A percentile compares a stretch with the other conserved stretches of the same genome.
Evolutionary conservation across 192 early-diverging fungal species (phyloP).

Genomic region (Backusella parvicylindrica): DNA sequence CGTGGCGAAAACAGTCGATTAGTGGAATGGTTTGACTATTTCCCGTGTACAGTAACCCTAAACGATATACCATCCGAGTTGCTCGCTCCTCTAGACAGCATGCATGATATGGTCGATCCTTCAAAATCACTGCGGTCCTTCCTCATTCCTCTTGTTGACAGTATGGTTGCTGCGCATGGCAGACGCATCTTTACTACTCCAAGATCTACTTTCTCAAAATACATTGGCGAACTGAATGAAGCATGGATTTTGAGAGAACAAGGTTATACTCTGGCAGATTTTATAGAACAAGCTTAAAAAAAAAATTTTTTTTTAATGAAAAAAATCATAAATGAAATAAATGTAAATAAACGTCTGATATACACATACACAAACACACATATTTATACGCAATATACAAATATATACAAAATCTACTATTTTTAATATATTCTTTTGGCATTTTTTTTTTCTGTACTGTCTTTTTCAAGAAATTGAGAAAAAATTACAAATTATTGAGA

Average conservation of each 20-base stretch:
- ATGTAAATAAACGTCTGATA: background rate
- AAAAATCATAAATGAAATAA: background rate
- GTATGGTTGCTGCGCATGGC: slow-evolving; percentile 32
- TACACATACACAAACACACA: background rate
- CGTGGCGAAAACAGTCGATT: slow-evolving; percentile 28
- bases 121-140: slow-evolving; percentile 16
- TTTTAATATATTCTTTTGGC: background rate
- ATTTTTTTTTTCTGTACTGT: background rate
- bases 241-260: slow-evolving; percentile 15
- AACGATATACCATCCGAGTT: slow-evolving; percentile 35
- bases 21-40: slow-evolving; percentile 33
- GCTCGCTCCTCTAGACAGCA: slow-evolving; percentile 24
- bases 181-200: slow-evolving; percentile 21
- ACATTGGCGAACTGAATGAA: slow-evolving; percentile 26
- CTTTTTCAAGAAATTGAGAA: no score
- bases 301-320: background rate
- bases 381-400: background rate
- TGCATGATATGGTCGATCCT: slow-evolving; percentile 27
- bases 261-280: slow-evolving; percentile 11
- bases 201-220: slow-evolving; percentile 32
- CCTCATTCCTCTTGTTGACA: slow-evolving; percentile 30
- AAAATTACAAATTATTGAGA: no score
- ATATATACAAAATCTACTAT: background rate
- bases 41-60: slow-evolving; percentile 42
- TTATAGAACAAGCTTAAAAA: background rate